Conservation (phyloP, 768 basidiomycete species). For the Mycena floridula region DNA sequence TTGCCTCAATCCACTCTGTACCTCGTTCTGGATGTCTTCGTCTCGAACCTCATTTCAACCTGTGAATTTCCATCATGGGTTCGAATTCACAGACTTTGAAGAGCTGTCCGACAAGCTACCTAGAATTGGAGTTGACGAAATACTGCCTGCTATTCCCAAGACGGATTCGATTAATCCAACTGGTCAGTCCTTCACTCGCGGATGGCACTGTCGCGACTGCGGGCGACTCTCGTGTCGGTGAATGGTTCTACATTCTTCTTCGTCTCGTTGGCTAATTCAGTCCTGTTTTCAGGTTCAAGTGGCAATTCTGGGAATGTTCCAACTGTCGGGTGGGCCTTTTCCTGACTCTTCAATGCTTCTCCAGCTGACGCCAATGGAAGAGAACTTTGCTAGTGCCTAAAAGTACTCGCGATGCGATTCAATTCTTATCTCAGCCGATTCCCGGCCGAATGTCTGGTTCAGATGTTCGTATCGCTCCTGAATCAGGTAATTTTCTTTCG, state of each 20-base stretch:
- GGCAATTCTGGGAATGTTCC: slow-evolving; percentile 70
- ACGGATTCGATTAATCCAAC: slow-evolving; percentile 35
- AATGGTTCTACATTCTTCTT: slow-evolving; percentile 9
- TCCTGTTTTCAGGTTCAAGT: slow-evolving; percentile 48
- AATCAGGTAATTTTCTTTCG: too few species aligned
- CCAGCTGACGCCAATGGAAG: too few species aligned
- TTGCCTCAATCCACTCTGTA: slow-evolving; percentile 38
- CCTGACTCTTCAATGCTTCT: too few species aligned
- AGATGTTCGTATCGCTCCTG: too few species aligned
- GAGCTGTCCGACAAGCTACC: too few species aligned
- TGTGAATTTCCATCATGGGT: slow-evolving; percentile 42
- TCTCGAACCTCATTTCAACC: neutral
- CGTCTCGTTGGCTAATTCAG: neutral
- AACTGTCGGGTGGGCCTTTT: slow-evolving; percentile 54
- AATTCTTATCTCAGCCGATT: too few species aligned
- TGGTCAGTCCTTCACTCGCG: slow-evolving; percentile 50
- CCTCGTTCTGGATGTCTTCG: slow-evolving; percentile 28
- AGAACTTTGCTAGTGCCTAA: too few species aligned
- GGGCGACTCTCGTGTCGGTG: slow-evolving; percentile 74
- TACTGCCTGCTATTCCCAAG: slow-evolving; percentile 27
- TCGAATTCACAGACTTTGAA: too few species aligned
- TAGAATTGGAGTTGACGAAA: slow-evolving; percentile 26
- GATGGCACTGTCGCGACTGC: slow-evolving; percentile 64
- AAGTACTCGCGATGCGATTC: too few species aligned
- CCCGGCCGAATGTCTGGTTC: too few species aligned